Evolutionary conservation across 164 flowering plant species (phyloP), one percentile per base, ranked within the genome.

Genomic region (Annona cherimola): DNA sequence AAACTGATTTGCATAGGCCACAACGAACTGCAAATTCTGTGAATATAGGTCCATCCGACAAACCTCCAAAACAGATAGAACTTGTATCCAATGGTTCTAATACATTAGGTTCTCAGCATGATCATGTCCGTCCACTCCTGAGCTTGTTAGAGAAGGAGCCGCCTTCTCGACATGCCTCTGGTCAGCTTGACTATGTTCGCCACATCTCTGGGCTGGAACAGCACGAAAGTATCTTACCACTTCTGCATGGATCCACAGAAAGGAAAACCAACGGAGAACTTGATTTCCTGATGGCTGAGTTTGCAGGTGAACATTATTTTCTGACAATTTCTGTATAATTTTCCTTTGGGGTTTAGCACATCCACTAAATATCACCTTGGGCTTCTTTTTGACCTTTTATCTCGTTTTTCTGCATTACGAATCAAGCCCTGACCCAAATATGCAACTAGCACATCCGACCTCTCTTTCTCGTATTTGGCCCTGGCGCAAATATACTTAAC

Each of bases 61-160:
- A 81, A 83, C 83, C 87, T 71, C 78, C 82, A 60, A 93, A 84
- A 78, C 79, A 77, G 43, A 64, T 66, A 60, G 57, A 50, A 16
- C 57, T 50, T 11, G 57, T 16, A 50, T 78, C 89, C 43, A 87
- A 84, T 83, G 96, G 92, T 62, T 2, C 67, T 60, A 72, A 76
- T 68, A 54, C 83, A 42, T 69, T 66, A 66, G 72, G 77, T 75
- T 45, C 83, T 73, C 93, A 85, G 78, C 87, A 86, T 76, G 97
- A 88, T 66, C 91, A 92, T 81, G 95, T 92, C 61, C 89, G 94
- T 35, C 99, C 99, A 62, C 94, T 96, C 72, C 90, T 93, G 61
- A 96, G 99, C 81, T 87, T 96, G 81, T 78, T 96, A 84, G 99
- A 96, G 4, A 96, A 93, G 81, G 99, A 96, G 72, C 99, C 99